Conservation (phyloP, 345 rosid genomes). For the Passiflora organensis region DNA sequence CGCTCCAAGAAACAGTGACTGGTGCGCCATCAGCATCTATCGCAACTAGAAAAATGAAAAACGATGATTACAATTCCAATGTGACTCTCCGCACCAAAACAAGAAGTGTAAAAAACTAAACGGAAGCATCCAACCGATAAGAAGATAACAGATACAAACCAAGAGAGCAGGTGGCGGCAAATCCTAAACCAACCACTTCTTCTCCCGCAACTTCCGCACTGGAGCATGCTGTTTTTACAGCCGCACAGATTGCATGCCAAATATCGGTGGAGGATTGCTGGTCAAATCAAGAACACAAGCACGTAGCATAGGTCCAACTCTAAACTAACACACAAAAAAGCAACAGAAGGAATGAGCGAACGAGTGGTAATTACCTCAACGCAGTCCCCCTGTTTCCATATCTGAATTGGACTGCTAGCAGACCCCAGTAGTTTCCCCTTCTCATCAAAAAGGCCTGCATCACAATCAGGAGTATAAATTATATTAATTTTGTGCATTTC, state of each 20-base stretch:
- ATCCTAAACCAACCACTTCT: slow-evolving; percentile 72
- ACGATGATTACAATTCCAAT: too few species aligned
- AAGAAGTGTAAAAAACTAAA: not conserved
- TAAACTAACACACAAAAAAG: not conserved
- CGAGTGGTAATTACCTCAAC: slow-evolving; percentile 50
- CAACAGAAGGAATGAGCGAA: not conserved
- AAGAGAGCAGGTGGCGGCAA: slow-evolving; percentile 95
- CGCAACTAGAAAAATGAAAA: slow-evolving; percentile 54
- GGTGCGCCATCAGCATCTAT: slow-evolving; percentile 93
- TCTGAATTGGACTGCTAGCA: slow-evolving; percentile 84
- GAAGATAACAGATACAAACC: slow-evolving; percentile 39
- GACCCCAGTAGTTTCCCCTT: slow-evolving; percentile 79
- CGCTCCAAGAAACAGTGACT: slow-evolving; percentile 94
- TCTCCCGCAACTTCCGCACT: slow-evolving; percentile 61
- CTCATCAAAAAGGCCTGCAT: slow-evolving; percentile 75
- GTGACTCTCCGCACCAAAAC: not conserved
- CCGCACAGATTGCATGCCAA: slow-evolving; percentile 95
- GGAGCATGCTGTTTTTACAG: slow-evolving; percentile 69
- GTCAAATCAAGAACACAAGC: not conserved
- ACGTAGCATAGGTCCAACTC: not conserved
- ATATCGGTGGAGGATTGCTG: slow-evolving; percentile 60
- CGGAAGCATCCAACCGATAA: not conserved
- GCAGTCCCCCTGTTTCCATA: slow-evolving; percentile 87
- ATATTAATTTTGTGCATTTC: not conserved
- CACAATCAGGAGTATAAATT: not conserved